phyloP scores from a whole-genome alignment of 148 eudicot species.

The Chenopodium formosanum region DNA sequence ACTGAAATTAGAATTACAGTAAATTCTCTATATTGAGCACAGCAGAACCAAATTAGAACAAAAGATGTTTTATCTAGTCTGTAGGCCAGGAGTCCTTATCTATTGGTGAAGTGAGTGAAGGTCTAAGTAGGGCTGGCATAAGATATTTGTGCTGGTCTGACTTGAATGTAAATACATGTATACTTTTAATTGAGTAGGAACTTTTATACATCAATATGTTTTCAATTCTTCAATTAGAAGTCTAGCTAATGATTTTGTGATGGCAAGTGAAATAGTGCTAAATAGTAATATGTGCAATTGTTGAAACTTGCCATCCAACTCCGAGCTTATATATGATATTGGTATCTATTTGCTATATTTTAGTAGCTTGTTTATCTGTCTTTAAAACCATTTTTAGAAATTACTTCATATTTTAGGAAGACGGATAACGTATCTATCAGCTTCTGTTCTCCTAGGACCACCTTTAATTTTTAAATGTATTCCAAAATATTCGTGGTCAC shows the following conservation, averaged over 20 bases:
- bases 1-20: not conserved
- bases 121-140: not conserved
- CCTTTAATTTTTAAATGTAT: not conserved
- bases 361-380: not conserved
- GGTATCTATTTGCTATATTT: not conserved
- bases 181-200: too few relatives aligned
- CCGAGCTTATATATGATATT: not conserved
- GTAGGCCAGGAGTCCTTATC: not conserved
- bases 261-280: not conserved
- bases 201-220: too few relatives aligned
- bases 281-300: not conserved
- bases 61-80: not conserved
- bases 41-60: not conserved
- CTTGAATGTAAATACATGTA: too few relatives aligned
- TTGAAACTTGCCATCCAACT: not conserved
- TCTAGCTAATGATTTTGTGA: not conserved
- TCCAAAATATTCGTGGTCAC: slow-evolving; percentile 1
- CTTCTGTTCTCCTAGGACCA: not conserved
- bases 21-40: not conserved
- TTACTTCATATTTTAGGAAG: not conserved
- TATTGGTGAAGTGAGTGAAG: not conserved
- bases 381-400: not conserved
- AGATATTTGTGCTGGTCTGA: too few relatives aligned
- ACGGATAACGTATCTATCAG: not conserved
- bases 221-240: not conserved